A percentile compares a stretch with the other conserved stretches of the same genome.
phyloP scores from a whole-genome alignment of 2,329 filamentous ascomycete species.

The Arthrinium phaeospermum region DNA sequence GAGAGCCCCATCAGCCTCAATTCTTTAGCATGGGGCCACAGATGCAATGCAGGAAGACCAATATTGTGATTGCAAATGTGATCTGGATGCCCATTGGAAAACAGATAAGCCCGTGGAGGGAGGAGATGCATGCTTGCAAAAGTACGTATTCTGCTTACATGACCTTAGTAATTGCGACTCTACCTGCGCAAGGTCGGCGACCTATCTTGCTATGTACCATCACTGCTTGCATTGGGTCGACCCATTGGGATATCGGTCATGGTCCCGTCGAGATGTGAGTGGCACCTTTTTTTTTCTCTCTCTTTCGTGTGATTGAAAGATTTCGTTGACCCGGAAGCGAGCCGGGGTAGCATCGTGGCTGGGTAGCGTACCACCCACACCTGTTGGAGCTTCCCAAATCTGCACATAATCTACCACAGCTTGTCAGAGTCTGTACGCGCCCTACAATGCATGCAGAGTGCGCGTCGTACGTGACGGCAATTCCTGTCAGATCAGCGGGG shows the following conservation, averaged over 20 bases:
- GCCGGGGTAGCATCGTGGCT: conserved; percentile 7
- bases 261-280: conserved; percentile 1
- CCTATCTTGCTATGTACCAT: neutral
- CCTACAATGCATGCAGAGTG: conserved; percentile 9
- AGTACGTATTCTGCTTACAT: conserved; percentile 4
- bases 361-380: conserved; percentile 4
- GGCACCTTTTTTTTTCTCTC: neutral
- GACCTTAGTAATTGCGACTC: neutral
- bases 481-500: neutral
- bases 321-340: conserved; percentile 9
- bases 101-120: neutral
- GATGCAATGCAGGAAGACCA: conserved; percentile 1
- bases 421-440: conserved; percentile 9
- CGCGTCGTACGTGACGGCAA: neutral
- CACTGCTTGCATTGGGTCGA: neutral
- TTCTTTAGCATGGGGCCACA: conserved; percentile 3
- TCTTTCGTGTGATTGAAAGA: neutral
- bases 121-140: neutral
- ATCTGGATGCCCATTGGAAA: conserved; percentile 7
- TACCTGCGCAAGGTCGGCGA: neutral
- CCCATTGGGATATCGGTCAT: neutral
- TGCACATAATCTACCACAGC: conserved; percentile 8
- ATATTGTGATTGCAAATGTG: conserved; percentile 11
- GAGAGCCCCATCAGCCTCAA: neutral
- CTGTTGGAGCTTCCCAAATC: neutral